Percentiles rank a stretch among this genome's conserved stretches.
These are phyloP conservation scores for Ehretia macrophylla DNA, from an alignment of 257 asterid genomes.

Conservation along the genomic window DNA sequence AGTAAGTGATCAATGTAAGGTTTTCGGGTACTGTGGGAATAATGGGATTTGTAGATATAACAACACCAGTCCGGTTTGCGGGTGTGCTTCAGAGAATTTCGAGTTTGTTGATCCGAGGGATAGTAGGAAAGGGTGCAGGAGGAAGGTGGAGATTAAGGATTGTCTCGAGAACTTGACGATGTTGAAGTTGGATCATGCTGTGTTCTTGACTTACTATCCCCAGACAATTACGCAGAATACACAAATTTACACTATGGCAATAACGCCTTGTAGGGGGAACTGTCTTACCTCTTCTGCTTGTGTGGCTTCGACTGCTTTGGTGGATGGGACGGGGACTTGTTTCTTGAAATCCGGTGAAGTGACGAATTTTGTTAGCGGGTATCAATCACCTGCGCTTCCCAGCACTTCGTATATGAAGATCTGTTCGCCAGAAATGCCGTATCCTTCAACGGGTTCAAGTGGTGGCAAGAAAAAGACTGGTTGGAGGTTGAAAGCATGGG, in stretches of 20 bases:
- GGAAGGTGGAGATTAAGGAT: conserved; percentile 64
- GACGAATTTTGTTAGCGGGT: conserved; percentile 53
- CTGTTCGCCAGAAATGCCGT: conserved; percentile 60
- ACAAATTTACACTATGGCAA: conserved; percentile 42
- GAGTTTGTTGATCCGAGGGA: too few relatives aligned
- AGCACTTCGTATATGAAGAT: too few relatives aligned
- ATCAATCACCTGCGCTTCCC: conserved; percentile 60
- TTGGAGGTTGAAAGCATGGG: conserved; percentile 54
- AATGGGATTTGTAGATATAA: too few relatives aligned
- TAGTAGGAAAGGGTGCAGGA: too few relatives aligned
- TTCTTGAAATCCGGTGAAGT: conserved; percentile 31
- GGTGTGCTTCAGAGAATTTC: too few relatives aligned
- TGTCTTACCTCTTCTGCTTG: conserved; percentile 49
- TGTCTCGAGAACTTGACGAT: conserved; percentile 48
- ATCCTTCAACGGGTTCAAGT: conserved; percentile 23
- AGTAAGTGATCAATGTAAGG: too few relatives aligned
- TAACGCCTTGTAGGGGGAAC: conserved; percentile 47
- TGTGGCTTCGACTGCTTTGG: conserved; percentile 62
- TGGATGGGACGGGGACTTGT: conserved; percentile 83
- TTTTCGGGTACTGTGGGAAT: too few relatives aligned
- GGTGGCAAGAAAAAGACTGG: conserved; percentile 20
- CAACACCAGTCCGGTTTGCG: too few relatives aligned
- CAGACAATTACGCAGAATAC: conserved; percentile 30
- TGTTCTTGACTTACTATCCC: conserved; percentile 58
- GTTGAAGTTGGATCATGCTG: conserved; percentile 52